Percentiles rank a stretch among this genome's conserved stretches.
Evolutionary conservation across 257 asterid species (phyloP).

Genomic region (Avicennia marina): DNA sequence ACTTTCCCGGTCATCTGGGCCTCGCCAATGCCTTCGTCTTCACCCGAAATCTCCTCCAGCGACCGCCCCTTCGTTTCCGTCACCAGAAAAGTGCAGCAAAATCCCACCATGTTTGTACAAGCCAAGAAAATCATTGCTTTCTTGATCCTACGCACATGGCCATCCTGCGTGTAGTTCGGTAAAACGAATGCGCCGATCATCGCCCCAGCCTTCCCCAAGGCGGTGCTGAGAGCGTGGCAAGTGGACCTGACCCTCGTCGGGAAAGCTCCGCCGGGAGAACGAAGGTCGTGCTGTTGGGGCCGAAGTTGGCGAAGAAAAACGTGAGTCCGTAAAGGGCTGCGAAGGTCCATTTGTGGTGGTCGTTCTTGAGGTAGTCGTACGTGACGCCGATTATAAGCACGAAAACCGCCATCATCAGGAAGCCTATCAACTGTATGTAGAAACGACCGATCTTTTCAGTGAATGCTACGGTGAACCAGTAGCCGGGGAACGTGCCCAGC

Average conservation of each 20-base stretch:
- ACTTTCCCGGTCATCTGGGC: not conserved
- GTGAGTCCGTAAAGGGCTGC: constrained; percentile 32
- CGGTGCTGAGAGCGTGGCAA: constrained; percentile 41
- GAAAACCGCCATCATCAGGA: too few relatives aligned
- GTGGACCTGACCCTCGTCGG: constrained; percentile 38
- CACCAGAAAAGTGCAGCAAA: constrained; percentile 31
- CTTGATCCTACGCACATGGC: constrained; percentile 10
- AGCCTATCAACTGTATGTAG: too few relatives aligned
- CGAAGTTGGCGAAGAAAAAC: constrained; percentile 43
- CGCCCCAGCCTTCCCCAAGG: constrained; percentile 46
- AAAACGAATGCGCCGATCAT: constrained; percentile 36
- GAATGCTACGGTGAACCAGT: too few relatives aligned
- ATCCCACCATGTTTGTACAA: constrained; percentile 28
- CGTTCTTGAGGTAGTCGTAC: too few relatives aligned
- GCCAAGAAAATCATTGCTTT: constrained; percentile 28
- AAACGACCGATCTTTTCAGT: too few relatives aligned
- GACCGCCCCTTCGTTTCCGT: constrained; percentile 39
- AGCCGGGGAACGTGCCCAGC: too few relatives aligned
- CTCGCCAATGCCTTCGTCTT: constrained; percentile 22
- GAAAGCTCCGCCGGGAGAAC: constrained; percentile 45
- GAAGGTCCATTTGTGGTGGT: too few relatives aligned
- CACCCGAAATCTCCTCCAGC: constrained; percentile 38
- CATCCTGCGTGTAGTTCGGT: constrained; percentile 34
- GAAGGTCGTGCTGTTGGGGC: constrained; percentile 41
- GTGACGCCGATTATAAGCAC: too few relatives aligned